Evolutionary conservation across 2,329 filamentous ascomycete genomes (phyloP).

Genomic region (Aspergillus novofumigatus): DNA sequence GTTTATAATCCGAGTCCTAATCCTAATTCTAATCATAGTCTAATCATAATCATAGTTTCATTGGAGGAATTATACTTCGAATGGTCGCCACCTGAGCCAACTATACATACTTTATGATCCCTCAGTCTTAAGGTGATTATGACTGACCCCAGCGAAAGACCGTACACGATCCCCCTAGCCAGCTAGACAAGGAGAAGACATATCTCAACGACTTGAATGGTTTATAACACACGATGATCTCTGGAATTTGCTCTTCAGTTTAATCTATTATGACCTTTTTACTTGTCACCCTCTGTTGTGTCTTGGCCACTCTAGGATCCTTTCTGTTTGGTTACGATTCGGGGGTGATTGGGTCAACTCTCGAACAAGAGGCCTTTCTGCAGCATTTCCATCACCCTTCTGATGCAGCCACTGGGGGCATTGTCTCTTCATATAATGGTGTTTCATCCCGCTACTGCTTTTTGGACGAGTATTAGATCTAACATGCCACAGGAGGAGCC

Average conservation of each 20-base stretch:
- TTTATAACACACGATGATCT: neutral
- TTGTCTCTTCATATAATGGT: conserved; percentile 40
- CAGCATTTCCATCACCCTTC: conserved; percentile 27
- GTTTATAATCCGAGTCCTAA: no score
- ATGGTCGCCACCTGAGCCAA: no score
- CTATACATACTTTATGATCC: no score
- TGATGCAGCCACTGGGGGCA: conserved; percentile 34
- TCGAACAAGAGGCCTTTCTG: conserved; percentile 32
- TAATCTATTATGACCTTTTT: conserved; percentile 22
- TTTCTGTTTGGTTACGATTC: conserved; percentile 49
- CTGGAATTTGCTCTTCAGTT: conserved; percentile 10
- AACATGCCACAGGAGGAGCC: conserved; percentile 29
- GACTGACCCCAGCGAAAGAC: no score
- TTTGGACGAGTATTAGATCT: conserved; percentile 13
- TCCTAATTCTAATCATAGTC: no score
- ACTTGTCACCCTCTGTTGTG: conserved; percentile 34
- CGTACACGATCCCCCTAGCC: no score
- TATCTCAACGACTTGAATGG: no score
- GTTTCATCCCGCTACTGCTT: neutral
- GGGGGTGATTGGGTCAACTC: conserved; percentile 36
- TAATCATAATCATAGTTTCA: no score
- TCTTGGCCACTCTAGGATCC: conserved; percentile 45
- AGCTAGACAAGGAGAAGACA: no score
- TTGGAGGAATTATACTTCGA: no score
- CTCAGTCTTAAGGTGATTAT: no score